A percentile compares a stretch with the other conserved stretches of the same genome.
These are phyloP conservation scores for Naganishia kalamii DNA, from an alignment of 768 basidiomycete genomes.

Conservation along the genomic window DNA sequence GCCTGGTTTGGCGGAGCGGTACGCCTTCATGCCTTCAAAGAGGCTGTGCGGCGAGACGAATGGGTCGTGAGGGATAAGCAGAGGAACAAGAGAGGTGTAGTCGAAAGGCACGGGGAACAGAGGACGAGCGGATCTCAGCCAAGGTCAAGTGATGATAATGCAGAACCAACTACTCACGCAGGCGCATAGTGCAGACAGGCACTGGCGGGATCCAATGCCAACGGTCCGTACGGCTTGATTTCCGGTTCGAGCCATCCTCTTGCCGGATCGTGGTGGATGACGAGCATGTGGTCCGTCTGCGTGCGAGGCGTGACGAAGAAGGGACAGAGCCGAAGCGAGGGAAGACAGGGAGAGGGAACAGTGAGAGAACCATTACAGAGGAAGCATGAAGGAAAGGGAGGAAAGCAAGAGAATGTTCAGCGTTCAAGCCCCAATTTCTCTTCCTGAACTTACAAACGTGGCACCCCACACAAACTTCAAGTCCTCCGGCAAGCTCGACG, in stretches of 20 bases:
- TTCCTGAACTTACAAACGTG: slow-evolving; percentile 18
- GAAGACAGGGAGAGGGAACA: neutral
- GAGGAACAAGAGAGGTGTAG: neutral
- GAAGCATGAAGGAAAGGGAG: neutral
- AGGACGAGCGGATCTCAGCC: neutral
- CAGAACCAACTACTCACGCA: neutral
- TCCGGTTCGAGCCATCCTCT: slow-evolving; percentile 14
- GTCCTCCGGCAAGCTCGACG: slow-evolving; percentile 20
- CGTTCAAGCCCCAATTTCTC: no score
- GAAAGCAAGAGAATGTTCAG: neutral
- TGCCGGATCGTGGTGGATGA: slow-evolving; percentile 11
- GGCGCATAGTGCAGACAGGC: slow-evolving; percentile 22
- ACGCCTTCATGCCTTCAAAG: slow-evolving; percentile 35
- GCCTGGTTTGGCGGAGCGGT: slow-evolving; percentile 22
- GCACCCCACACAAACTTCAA: slow-evolving; percentile 28
- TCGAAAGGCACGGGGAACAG: neutral
- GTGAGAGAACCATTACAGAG: neutral
- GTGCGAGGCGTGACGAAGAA: neutral
- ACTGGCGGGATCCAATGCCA: slow-evolving; percentile 14
- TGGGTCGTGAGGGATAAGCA: neutral
- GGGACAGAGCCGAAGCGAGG: neutral
- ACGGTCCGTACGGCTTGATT: slow-evolving; percentile 14
- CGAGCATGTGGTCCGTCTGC: slow-evolving; percentile 24
- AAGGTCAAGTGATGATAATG: neutral
- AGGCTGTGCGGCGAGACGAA: slow-evolving; percentile 17